Evolutionary conservation across 305 asterid species (phyloP).

Genomic region (Fraxinus paxiana): DNA sequence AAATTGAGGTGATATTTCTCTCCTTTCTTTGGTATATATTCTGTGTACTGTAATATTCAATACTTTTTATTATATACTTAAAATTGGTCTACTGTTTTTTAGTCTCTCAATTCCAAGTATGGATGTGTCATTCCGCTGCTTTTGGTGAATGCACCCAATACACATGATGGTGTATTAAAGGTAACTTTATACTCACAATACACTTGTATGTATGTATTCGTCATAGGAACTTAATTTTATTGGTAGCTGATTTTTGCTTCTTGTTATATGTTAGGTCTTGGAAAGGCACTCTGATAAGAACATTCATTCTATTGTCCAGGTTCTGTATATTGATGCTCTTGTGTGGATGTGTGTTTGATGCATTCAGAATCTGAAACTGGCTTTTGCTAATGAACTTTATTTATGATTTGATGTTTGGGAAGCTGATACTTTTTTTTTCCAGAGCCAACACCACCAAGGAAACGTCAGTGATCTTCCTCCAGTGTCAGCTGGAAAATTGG

Average conservation of each 20-base stretch:
- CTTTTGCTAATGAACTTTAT: constrained; percentile 14
- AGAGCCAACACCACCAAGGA: constrained; percentile 42
- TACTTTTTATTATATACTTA: constrained; percentile 20
- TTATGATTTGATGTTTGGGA: constrained; percentile 21
- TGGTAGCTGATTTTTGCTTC: constrained; percentile 32
- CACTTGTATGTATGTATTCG: constrained; percentile 5
- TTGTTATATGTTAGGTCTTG: constrained; percentile 55
- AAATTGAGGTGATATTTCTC: constrained; percentile 61
- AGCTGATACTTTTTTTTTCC: constrained; percentile 23
- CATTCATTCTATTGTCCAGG: constrained; percentile 65
- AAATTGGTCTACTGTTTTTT: constrained; percentile 25
- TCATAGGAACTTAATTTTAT: constrained; percentile 19
- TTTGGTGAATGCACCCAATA: constrained; percentile 50
- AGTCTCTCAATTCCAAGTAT: constrained; percentile 72
- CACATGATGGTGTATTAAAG: constrained; percentile 60
- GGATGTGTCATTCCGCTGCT: constrained; percentile 84
- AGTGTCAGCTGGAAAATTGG: constrained; percentile 27
- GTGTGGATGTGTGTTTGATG: constrained; percentile 11
- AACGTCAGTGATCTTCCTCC: constrained; percentile 29
- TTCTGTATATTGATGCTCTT: constrained; percentile 30
- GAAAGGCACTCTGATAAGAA: constrained; percentile 65
- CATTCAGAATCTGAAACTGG: constrained; percentile 3
- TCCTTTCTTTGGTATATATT: constrained; percentile 14
- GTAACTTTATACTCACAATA: constrained; percentile 34
- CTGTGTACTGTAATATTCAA: constrained; percentile 13